Conservation (phyloP, 192 early-diverging fungal genomes). For the Mortierella alpina region DNA sequence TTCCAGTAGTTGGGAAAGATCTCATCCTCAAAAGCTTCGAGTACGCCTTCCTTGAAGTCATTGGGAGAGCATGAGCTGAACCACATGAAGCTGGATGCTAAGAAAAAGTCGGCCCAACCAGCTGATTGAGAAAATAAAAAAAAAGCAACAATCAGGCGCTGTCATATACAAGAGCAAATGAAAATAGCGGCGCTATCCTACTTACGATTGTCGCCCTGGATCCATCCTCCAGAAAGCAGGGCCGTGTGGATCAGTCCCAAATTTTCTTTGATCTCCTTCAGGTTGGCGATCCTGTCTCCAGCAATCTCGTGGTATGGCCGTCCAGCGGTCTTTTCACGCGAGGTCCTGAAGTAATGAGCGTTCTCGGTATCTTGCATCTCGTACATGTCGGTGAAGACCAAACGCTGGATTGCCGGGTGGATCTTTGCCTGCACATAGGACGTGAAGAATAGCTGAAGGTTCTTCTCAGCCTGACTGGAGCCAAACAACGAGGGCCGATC, state of each 20-base stretch:
- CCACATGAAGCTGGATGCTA: conserved; percentile 50
- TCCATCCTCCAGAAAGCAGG: conserved; percentile 31
- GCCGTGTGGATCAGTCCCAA: conserved; percentile 32
- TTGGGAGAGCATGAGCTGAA: conserved; percentile 43
- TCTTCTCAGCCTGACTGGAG: conserved; percentile 32
- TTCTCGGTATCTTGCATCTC: conserved; percentile 25
- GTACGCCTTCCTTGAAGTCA: conserved; percentile 44
- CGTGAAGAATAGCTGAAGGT: conserved; percentile 56
- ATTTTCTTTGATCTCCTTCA: conserved; percentile 31
- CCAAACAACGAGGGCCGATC: conserved; percentile 59
- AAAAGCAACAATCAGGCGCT: background rate
- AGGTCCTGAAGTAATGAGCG: conserved; percentile 50
- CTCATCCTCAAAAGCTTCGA: conserved; percentile 43
- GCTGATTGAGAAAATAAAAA: conserved; percentile 17
- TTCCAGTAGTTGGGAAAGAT: conserved; percentile 52
- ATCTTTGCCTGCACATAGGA: conserved; percentile 49
- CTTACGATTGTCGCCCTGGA: conserved; percentile 57
- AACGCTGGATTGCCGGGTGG: conserved; percentile 29
- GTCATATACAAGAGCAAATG: too few species aligned
- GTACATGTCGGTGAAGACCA: conserved; percentile 46
- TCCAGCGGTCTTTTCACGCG: conserved; percentile 51
- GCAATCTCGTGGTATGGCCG: conserved; percentile 41
- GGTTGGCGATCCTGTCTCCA: conserved; percentile 22
- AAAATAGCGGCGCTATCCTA: background rate
- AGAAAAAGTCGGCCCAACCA: conserved; percentile 55